Percentiles rank a stretch among this genome's conserved stretches.
Conservation (phyloP, 2,329 filamentous ascomycete genomes). For the Ceratocystis lukuohia region DNA sequence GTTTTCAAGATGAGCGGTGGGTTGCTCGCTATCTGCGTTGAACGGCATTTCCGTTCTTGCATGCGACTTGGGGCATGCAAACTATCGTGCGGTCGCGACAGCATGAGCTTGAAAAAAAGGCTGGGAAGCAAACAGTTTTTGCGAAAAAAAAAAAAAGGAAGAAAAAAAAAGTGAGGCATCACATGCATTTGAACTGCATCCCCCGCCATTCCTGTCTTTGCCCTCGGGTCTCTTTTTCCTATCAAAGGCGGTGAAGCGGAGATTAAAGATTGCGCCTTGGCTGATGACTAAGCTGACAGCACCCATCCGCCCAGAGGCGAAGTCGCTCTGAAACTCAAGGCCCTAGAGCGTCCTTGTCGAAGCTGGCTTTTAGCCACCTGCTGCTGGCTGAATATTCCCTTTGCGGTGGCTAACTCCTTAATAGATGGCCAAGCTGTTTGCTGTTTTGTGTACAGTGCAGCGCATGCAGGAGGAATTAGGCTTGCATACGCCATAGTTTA, state of each 20-base stretch:
- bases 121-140: background rate
- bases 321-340: background rate
- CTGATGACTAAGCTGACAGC: background rate
- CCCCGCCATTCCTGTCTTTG: constrained; percentile 9
- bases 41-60: background rate
- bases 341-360: background rate
- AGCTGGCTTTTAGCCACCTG: background rate
- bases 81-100: no score
- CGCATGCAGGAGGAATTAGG: constrained; percentile 5
- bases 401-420: background rate
- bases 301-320: background rate
- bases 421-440: background rate
- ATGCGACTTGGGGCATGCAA: no score
- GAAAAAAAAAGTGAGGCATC: background rate
- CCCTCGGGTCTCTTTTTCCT: background rate
- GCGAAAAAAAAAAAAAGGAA: no score
- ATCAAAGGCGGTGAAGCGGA: background rate
- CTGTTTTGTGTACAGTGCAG: background rate
- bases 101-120: background rate
- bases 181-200: constrained; percentile 9
- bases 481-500: constrained; percentile 1
- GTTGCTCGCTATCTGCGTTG: background rate
- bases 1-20: no score
- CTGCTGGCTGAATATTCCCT: background rate
- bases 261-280: background rate